phyloP scores from a whole-genome alignment of 2,329 filamentous ascomycete species.

The Alternaria sp. region DNA sequence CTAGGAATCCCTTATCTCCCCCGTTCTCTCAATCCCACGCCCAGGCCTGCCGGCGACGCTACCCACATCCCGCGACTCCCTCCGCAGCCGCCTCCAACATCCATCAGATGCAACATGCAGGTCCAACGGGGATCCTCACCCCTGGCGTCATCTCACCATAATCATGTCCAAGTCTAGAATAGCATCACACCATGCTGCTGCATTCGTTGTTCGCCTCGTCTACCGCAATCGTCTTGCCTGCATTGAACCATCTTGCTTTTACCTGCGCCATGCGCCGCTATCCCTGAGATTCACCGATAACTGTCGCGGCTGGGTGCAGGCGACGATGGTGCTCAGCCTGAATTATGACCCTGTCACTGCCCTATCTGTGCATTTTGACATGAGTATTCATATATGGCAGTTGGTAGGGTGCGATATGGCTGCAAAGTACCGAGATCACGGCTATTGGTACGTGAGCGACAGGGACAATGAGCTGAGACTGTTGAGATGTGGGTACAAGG shows the following conservation, averaged over 20 bases:
- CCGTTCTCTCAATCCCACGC: slow-evolving; percentile 3
- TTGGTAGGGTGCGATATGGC: not conserved
- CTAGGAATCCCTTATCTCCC: not conserved
- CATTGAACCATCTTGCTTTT: slow-evolving; percentile 13
- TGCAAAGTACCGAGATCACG: not conserved
- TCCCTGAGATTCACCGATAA: slow-evolving; percentile 4
- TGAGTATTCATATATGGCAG: slow-evolving; percentile 1
- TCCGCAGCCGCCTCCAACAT: slow-evolving; percentile 7
- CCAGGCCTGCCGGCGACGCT: not conserved
- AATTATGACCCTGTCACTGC: slow-evolving; percentile 2
- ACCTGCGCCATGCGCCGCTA: not conserved
- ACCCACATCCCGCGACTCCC: slow-evolving; percentile 5
- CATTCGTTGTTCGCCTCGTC: slow-evolving; percentile 5
- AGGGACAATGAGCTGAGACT: slow-evolving; percentile 6
- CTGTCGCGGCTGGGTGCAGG: not conserved
- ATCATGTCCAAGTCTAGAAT: not conserved
- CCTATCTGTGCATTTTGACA: slow-evolving; percentile 7
- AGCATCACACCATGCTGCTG: slow-evolving; percentile 6
- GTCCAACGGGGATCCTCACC: slow-evolving; percentile 3
- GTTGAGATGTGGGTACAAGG: not conserved
- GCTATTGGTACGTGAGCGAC: not conserved
- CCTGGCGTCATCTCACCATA: slow-evolving; percentile 1
- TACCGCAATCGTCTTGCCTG: slow-evolving; percentile 5
- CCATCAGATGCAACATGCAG: not conserved
- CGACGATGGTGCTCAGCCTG: not conserved